Conservation (phyloP, 2,329 filamentous ascomycete species). For the Tolypocladium tundrense region DNA sequence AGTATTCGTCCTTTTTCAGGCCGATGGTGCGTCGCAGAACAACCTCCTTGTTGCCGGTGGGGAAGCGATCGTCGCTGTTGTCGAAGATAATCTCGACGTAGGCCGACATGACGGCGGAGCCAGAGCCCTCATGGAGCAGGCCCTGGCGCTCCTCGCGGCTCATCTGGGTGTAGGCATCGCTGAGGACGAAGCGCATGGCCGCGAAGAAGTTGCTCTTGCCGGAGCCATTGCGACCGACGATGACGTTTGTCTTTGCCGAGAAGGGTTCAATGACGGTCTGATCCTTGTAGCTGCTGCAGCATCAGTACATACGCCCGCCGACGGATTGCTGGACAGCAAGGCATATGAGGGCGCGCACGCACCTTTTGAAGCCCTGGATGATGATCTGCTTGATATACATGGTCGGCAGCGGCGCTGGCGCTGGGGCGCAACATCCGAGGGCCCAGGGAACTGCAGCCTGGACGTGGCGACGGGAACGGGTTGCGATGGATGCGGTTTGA, state of each 20-base stretch:
- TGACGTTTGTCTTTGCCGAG: conserved; percentile 94
- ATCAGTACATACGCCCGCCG: conserved; percentile 6
- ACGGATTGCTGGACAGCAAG: neutral
- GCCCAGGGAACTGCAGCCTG: conserved; percentile 14
- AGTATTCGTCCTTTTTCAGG: conserved; percentile 97
- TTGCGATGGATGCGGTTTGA: conserved; percentile 1
- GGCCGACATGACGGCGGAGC: conserved; percentile 97
- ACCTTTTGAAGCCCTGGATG: conserved; percentile 99
- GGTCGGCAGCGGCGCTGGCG: conserved; percentile 28
- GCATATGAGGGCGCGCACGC: conserved; percentile 13
- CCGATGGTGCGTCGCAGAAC: conserved; percentile 90
- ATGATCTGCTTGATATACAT: conserved; percentile 99
- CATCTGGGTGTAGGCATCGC: conserved; percentile 95
- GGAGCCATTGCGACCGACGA: conserved; percentile 97
- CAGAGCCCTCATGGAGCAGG: conserved; percentile 94
- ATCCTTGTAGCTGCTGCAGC: conserved; percentile 77
- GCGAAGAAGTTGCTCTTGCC: conserved; percentile 99
- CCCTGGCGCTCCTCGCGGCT: conserved; percentile 91
- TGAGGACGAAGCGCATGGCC: conserved; percentile 94
- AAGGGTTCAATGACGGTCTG: conserved; percentile 98
- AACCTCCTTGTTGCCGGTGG: conserved; percentile 83
- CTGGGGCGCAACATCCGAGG: conserved; percentile 26
- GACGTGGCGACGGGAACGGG: conserved; percentile 2
- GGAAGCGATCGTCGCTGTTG: conserved; percentile 92
- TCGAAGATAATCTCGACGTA: conserved; percentile 99